Base-by-base conservation (phyloP, 129 eudicot genomes). In the Rutidosis leptorrhynchoides region DNA sequence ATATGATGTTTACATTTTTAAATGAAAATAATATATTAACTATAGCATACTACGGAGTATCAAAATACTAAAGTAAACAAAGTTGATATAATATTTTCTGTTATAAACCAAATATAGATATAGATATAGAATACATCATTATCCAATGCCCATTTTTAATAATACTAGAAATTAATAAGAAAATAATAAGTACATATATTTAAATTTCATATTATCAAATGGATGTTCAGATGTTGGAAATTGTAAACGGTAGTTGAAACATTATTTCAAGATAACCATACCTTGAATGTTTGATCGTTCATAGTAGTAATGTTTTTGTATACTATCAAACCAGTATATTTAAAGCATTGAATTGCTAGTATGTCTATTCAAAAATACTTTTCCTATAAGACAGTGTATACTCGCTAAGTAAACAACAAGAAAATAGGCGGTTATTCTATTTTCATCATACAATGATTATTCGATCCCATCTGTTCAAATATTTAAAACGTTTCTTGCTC, bases 231-330 rank as follows among this genome's bases (percentile, higher is more conserved):
- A 49, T 7, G 2, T 29, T 66, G 27, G 71, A 51, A 49, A 67
- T 27, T 48, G 59, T 48, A 48, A 65, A 48, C 6, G 70, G 59
- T 30, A 1, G 20, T 66, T 49, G 10, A 49, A 49, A 16, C 43
- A 19, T 66, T 49, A 49, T 10, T 9, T 28, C 66, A 48, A 17
- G 58, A 67, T 30, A 67, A 28, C 10, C 22, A 21, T 8, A 26
- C 59, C 21, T 17, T 67, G 62, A 30, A 67, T 51, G 60, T 29
- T 63, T 63, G 30, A 62, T 20, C 25, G 4, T 10, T 32, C 17
- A 26, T 14, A 57, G 6, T 14, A 57, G 6, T 57, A 26, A 56
- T 14, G 8, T 24, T 27, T 21, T 16, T 5, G 26, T 27, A 23
- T 29, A 46, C 9, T 27, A 24, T 27, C 10, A 3, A 16, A 42